Evolutionary conservation across 2,329 filamentous ascomycete genomes (phyloP).

Genomic region (Parafenestella ontariensis): DNA sequence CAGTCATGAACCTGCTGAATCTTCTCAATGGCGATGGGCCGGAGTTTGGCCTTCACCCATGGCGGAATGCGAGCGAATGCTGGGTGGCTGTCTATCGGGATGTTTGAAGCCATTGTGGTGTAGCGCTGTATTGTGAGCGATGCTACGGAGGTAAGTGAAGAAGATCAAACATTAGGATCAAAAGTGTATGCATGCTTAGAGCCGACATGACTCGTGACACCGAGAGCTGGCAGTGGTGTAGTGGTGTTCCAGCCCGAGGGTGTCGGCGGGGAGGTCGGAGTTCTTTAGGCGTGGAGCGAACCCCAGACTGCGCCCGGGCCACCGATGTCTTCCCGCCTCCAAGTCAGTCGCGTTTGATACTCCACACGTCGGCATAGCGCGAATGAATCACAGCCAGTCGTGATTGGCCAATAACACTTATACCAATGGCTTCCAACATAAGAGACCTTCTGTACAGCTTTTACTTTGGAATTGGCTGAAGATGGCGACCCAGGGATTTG

Average conservation of each 20-base stretch:
- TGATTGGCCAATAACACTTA: constrained; percentile 8
- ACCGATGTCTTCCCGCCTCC: constrained; percentile 1
- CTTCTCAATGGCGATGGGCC: constrained; percentile 51
- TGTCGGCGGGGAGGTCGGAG: constrained; percentile 26
- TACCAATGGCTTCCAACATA: background rate
- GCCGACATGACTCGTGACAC: constrained; percentile 25
- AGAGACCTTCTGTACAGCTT: background rate
- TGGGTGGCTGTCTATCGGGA: constrained; percentile 38
- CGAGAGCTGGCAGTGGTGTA: constrained; percentile 6
- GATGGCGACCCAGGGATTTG: constrained; percentile 31
- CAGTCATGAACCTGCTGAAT: constrained; percentile 54
- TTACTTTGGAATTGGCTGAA: background rate
- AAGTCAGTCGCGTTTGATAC: constrained; percentile 1
- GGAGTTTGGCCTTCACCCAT: constrained; percentile 61
- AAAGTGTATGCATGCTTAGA: constrained; percentile 11
- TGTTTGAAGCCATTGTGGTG: constrained; percentile 22
- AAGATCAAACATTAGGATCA: constrained; percentile 2
- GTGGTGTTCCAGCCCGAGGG: constrained; percentile 26
- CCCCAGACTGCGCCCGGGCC: constrained; percentile 9
- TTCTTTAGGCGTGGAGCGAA: constrained; percentile 29
- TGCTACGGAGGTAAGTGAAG: constrained; percentile 8
- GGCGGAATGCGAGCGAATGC: constrained; percentile 51
- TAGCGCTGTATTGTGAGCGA: background rate
- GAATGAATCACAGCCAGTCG: background rate
- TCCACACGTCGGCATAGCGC: background rate